phyloP scores from a whole-genome alignment of 441 rosid genomes.

The Corymbia citriodora region DNA sequence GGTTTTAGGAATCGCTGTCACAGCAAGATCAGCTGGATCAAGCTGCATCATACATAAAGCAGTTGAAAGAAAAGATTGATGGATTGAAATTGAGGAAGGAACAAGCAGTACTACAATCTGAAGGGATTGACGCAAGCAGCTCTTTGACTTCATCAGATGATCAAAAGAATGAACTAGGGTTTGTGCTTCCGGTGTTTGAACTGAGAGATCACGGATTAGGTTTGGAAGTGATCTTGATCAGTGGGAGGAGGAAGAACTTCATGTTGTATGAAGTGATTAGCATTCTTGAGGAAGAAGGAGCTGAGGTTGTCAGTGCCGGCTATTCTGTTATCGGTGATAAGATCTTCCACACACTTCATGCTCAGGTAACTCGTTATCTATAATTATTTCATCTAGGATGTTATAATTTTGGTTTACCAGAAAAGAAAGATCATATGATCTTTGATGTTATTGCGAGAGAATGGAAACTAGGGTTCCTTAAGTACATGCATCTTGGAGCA shows the following conservation, averaged over 20 bases:
- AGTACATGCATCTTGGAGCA: background rate
- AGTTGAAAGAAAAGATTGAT: slow-evolving; percentile 32
- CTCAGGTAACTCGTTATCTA: slow-evolving; percentile 26
- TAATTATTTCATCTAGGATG: background rate
- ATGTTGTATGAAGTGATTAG: slow-evolving; percentile 31
- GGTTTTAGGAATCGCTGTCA: slow-evolving; percentile 25
- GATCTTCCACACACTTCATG: slow-evolving; percentile 49
- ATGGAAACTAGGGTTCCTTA: background rate
- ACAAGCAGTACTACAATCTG: slow-evolving; percentile 4
- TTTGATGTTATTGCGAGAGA: background rate
- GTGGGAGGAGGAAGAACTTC: slow-evolving; percentile 36
- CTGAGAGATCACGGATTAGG: slow-evolving; percentile 31
- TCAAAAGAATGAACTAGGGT: background rate
- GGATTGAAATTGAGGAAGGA: slow-evolving; percentile 30
- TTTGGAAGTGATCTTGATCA: slow-evolving; percentile 37
- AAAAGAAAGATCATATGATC: background rate
- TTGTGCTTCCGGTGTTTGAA: slow-evolving; percentile 28
- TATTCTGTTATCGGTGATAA: slow-evolving; percentile 31
- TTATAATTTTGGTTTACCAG: background rate
- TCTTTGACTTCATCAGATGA: background rate
- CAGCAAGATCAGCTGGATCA: slow-evolving; percentile 41
- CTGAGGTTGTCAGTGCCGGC: slow-evolving; percentile 43
- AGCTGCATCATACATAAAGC: slow-evolving; percentile 40
- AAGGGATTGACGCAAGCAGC: background rate
- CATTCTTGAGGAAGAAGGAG: slow-evolving; percentile 57